These are phyloP conservation scores for Leccinum pellstonianum DNA, from an alignment of 768 basidiomycete genomes.

Conservation along the genomic window DNA sequence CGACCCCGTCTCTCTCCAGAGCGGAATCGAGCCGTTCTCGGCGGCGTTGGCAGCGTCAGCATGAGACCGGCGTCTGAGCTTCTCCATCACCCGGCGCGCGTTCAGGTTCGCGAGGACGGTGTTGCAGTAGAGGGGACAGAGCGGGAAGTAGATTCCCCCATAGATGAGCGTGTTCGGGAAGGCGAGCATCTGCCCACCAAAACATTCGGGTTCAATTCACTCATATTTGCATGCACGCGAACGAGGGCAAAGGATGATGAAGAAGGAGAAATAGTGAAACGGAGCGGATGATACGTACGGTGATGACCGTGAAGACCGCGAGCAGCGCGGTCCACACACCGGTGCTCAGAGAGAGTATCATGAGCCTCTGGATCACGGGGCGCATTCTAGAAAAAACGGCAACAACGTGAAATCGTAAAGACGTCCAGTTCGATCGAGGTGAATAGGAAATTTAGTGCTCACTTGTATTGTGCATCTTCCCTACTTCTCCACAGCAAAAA, in stretches of 20 bases:
- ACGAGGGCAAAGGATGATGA: not conserved
- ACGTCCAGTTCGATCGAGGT: not conserved
- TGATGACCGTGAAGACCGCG: constrained; percentile 13
- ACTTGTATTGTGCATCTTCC: constrained; percentile 15
- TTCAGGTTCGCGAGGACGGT: constrained; percentile 35
- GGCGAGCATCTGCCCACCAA: constrained; percentile 8
- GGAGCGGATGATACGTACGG: constrained; percentile 3
- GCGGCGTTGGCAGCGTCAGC: not conserved
- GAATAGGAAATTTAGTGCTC: not conserved
- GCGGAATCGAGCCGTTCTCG: constrained; percentile 1
- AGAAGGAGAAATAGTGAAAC: not conserved
- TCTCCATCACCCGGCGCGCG: constrained; percentile 21
- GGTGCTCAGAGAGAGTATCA: constrained; percentile 17
- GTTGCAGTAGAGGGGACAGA: constrained; percentile 33
- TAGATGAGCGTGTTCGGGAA: constrained; percentile 20
- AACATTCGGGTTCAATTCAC: not conserved
- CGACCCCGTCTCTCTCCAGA: constrained; percentile 6
- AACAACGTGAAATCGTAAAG: not conserved
- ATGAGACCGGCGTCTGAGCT: constrained; percentile 9
- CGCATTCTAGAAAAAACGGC: constrained; percentile 15
- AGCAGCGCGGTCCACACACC: constrained; percentile 19
- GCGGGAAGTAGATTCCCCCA: constrained; percentile 25
- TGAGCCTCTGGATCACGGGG: constrained; percentile 12
- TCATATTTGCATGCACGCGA: not conserved
- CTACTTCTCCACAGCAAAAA: constrained; percentile 16